Conservation (phyloP, 1,284 basidiomycete species). For the Apiotrichum akiyoshidainum region DNA sequence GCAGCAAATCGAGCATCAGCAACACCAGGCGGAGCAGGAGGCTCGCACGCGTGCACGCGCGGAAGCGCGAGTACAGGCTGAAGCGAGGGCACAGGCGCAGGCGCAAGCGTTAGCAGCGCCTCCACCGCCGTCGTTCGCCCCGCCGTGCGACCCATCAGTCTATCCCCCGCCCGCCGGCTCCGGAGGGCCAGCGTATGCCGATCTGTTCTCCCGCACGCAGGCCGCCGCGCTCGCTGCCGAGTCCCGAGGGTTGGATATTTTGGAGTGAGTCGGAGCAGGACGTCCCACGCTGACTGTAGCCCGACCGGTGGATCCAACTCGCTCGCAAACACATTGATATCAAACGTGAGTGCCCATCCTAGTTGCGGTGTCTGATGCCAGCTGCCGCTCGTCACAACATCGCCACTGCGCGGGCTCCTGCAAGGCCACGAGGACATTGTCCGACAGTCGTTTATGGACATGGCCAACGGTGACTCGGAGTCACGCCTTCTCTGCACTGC, state of each 20-base stretch:
- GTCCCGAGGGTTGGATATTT: background rate
- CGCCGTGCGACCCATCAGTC: background rate
- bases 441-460: slow-evolving; percentile 1
- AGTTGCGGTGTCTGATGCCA: background rate
- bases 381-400: background rate
- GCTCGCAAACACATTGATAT: slow-evolving; percentile 1
- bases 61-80: no score
- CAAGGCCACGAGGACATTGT: slow-evolving; percentile 1
- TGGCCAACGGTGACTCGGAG: slow-evolving; percentile 5
- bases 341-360: background rate
- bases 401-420: background rate
- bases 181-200: background rate
- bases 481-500: slow-evolving; percentile 3
- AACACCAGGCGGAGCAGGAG: background rate
- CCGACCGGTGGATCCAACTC: background rate
- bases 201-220: background rate
- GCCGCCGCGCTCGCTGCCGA: background rate
- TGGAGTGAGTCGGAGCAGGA: background rate
- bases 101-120: no score
- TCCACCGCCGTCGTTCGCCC: no score
- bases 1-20: background rate
- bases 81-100: no score
- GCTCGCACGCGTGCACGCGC: background rate
- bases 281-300: background rate
- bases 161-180: background rate